Conservation (phyloP, 2,329 filamentous ascomycete species). For the Gnomoniopsis sp. region DNA sequence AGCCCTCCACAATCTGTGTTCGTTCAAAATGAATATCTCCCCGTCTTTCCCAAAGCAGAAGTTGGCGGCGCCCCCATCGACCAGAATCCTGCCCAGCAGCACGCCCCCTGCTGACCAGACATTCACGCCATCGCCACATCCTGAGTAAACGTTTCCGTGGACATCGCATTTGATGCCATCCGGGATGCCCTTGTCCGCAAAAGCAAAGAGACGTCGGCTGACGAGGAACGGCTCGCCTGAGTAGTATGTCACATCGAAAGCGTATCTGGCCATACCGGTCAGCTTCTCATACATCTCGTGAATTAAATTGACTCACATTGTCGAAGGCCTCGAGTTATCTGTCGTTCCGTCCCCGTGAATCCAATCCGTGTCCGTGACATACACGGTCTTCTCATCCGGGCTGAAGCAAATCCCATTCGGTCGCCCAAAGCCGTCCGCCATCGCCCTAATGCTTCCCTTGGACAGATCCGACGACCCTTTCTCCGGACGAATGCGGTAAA, state of each 20-base stretch:
- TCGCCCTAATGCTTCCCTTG: constrained; percentile 33
- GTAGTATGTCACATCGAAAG: constrained; percentile 29
- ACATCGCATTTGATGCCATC: constrained; percentile 45
- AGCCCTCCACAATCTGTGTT: constrained; percentile 39
- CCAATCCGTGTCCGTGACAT: constrained; percentile 41
- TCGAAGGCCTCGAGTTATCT: constrained; percentile 21
- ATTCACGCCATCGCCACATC: constrained; percentile 45
- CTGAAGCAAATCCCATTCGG: constrained; percentile 45
- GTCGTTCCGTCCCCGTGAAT: constrained; percentile 31
- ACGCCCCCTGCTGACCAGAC: constrained; percentile 44
- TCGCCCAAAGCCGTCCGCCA: constrained; percentile 45
- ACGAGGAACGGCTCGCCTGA: constrained; percentile 35
- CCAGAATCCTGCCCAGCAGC: constrained; percentile 41
- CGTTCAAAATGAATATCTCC: constrained; percentile 45
- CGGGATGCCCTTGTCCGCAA: constrained; percentile 44
- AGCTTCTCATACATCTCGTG: not conserved
- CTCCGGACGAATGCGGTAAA: constrained; percentile 41
- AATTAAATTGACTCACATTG: constrained; percentile 24
- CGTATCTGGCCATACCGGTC: constrained; percentile 27
- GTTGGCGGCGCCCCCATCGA: constrained; percentile 40
- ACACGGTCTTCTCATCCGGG: constrained; percentile 41
- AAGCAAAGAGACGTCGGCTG: constrained; percentile 49
- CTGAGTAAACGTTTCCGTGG: constrained; percentile 45
- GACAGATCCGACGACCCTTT: constrained; percentile 20
- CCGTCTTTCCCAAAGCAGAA: constrained; percentile 44